Base-by-base conservation (phyloP, 108 stramenopile genomes). In the Fistulifera pelliculosa region DNA sequence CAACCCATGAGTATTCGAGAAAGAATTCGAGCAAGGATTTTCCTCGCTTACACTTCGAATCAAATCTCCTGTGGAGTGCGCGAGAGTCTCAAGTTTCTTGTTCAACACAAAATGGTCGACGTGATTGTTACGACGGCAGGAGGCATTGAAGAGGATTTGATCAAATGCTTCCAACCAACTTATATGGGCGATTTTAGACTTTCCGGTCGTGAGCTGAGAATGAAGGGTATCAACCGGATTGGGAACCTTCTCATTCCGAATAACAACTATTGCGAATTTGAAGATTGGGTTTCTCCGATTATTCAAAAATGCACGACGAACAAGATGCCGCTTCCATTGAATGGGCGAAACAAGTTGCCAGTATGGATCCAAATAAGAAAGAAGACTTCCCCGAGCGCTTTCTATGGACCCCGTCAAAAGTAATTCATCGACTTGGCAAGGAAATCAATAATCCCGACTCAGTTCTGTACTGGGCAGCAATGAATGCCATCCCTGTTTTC, bases 111-210 rank as follows among this genome's bases (percentile, higher is more conserved):
- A 55, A 83, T 98, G 94, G 96, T 99, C 11, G 96, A 98, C 66
- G 79, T 74, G 18, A 77, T 99, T 49, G 94, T 98, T 6, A 98
- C 97, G 22, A 98, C 99, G 10, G 97, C 94, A 3, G 99, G 99
- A 1, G 99, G 97, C 0, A 83, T 99, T 60, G 99, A 99, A 74
- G 99, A 99, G 63, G 99, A 99, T 70, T 70, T 99, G 31, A 94
- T 99, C 49, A 99, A 99, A 73, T 99, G 99, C 74, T 79, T 99
- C 42, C 83, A 88, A 45, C 95, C 92, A 10, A 97, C 96, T 0
- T 97, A 81, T 66, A 74, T 99, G 73, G 99, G 99, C 10, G 95
- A 94, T 69, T 98, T 98, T 61, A 72, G 76, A 52, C 66, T 95
- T 47, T 69, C 64, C 41, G 97, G 97, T 21, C 76, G 66, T 39